These are phyloP conservation scores for Linderniella brevidens DNA, from an alignment of 257 asterid genomes.

Conservation along the genomic window DNA sequence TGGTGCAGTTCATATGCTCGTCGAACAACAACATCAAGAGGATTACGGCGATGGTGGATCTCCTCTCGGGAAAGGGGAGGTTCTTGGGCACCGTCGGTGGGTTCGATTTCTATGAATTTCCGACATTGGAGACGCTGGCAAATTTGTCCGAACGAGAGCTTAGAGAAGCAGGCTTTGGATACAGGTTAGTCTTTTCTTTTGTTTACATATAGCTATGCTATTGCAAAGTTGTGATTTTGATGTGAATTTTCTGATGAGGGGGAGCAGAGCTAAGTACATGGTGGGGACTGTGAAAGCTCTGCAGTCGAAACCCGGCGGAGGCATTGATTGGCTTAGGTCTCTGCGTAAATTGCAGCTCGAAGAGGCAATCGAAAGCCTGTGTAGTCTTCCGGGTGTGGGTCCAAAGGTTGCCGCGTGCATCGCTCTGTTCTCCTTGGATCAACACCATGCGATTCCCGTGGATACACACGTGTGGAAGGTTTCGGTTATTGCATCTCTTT, in stretches of 20 bases:
- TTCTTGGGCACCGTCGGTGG: conserved; percentile 67
- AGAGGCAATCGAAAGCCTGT: conserved; percentile 48
- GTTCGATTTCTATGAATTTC: conserved; percentile 56
- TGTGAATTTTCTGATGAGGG: conserved; percentile 8
- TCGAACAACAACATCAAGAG: conserved; percentile 80
- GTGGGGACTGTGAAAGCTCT: conserved; percentile 67
- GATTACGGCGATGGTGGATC: conserved; percentile 86
- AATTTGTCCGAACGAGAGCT: conserved; percentile 57
- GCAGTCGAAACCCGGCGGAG: conserved; percentile 75
- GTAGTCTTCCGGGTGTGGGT: conserved; percentile 83
- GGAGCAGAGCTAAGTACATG: conserved; percentile 80
- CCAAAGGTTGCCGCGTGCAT: conserved; percentile 98
- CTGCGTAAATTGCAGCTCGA: conserved; percentile 65
- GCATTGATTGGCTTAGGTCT: conserved; percentile 69
- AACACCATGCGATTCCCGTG: conserved; percentile 92
- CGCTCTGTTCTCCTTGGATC: conserved; percentile 88
- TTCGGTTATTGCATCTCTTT: conserved; percentile 7
- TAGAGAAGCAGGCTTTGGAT: conserved; percentile 88
- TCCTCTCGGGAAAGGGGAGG: conserved; percentile 52
- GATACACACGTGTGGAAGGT: conserved; percentile 99
- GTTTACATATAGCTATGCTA: background rate
- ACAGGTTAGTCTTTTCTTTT: conserved; percentile 29
- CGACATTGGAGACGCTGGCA: conserved; percentile 43
- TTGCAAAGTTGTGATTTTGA: background rate
- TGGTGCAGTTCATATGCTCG: conserved; percentile 84